phyloP scores from a whole-genome alignment of 2,329 filamentous ascomycete genomes.

The Claviceps cyperi region DNA sequence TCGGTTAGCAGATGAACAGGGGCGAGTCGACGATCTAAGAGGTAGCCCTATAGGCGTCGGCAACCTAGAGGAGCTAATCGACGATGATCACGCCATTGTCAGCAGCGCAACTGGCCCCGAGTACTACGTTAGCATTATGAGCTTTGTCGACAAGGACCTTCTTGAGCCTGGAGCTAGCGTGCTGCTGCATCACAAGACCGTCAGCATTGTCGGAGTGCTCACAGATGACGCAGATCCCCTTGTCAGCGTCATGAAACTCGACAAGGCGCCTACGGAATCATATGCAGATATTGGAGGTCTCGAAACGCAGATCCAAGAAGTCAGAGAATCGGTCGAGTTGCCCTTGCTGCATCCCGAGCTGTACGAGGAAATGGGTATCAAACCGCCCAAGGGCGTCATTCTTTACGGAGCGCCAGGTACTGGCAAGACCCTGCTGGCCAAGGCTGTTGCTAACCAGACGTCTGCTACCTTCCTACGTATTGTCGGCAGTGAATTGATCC shows the following conservation, averaged over 20 bases:
- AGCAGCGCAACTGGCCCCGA: slow-evolving; percentile 94
- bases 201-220: slow-evolving; percentile 92
- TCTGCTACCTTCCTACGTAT: slow-evolving; percentile 96
- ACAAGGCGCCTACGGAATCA: slow-evolving; percentile 95
- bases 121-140: slow-evolving; percentile 99
- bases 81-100: slow-evolving; percentile 97
- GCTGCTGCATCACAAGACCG: slow-evolving; percentile 90
- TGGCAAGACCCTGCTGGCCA: slow-evolving; percentile 88
- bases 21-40: slow-evolving; percentile 94
- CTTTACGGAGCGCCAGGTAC: slow-evolving; percentile 95
- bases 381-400: slow-evolving; percentile 97
- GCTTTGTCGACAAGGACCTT: slow-evolving; percentile 97
- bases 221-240: slow-evolving; percentile 92
- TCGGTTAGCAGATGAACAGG: slow-evolving; percentile 84
- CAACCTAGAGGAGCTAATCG: slow-evolving; percentile 95
- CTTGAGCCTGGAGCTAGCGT: slow-evolving; percentile 93
- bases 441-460: slow-evolving; percentile 97
- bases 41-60: slow-evolving; percentile 98
- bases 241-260: slow-evolving; percentile 97
- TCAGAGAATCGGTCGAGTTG: slow-evolving; percentile 90
- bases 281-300: slow-evolving; percentile 97
- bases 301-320: slow-evolving; percentile 92
- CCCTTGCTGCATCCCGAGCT: slow-evolving; percentile 90
- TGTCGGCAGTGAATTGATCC: slow-evolving; percentile 91
- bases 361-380: slow-evolving; percentile 99